Conservation (phyloP, 768 basidiomycete species). For the Boletus vinaceobasis region DNA sequence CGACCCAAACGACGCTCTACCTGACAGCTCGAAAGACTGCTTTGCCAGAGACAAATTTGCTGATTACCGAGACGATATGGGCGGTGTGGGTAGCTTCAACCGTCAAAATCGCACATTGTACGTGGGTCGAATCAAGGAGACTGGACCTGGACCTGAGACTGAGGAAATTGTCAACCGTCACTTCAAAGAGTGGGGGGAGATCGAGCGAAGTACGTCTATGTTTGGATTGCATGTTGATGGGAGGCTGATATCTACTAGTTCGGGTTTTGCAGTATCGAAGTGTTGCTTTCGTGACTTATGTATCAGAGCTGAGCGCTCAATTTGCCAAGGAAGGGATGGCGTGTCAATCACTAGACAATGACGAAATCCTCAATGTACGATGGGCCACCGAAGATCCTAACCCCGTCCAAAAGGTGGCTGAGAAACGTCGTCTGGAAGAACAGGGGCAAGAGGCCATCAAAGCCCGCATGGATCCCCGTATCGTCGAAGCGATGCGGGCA, state of each 20-base stretch:
- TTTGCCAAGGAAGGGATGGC: constrained; percentile 99
- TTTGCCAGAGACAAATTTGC: constrained; percentile 96
- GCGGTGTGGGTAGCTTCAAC: constrained; percentile 96
- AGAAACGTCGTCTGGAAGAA: constrained; percentile 79
- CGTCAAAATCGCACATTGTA: constrained; percentile 93
- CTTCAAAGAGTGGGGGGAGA: constrained; percentile 94
- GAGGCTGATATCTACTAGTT: constrained; percentile 42
- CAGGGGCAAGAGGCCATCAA: constrained; percentile 85
- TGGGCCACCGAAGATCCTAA: constrained; percentile 99
- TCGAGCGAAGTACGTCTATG: constrained; percentile 75
- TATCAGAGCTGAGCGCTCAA: constrained; percentile 78
- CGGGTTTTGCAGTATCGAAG: constrained; percentile 91
- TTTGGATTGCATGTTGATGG: neutral
- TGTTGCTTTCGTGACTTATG: constrained; percentile 96
- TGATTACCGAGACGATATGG: constrained; percentile 99
- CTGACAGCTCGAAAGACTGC: constrained; percentile 93
- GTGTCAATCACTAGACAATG: constrained; percentile 94
- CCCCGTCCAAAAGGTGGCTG: constrained; percentile 81
- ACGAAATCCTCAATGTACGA: constrained; percentile 96
- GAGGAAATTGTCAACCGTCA: constrained; percentile 88
- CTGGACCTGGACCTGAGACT: constrained; percentile 81
- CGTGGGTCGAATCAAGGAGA: constrained; percentile 91
- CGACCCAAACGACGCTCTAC: constrained; percentile 59
- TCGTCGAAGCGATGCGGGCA: constrained; percentile 84
- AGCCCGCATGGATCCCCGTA: constrained; percentile 78